phyloP scores from a whole-genome alignment of 139 green algal species.

The Dunaliella primolecta region DNA sequence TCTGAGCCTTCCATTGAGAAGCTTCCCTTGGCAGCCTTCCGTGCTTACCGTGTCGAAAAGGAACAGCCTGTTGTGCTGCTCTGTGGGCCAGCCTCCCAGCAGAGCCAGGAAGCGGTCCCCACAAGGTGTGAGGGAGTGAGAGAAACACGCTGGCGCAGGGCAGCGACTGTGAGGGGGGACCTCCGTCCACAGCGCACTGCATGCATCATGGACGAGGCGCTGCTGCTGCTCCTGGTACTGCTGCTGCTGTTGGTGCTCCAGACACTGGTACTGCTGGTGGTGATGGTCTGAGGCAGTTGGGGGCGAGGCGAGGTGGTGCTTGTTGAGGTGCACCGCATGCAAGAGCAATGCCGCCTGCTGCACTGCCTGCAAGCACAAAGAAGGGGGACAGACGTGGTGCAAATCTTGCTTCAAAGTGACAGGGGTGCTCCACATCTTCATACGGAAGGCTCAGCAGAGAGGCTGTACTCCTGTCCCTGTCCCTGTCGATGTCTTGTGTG shows the following conservation, averaged over 20 bases:
- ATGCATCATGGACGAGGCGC: not conserved
- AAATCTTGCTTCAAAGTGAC: too few species aligned
- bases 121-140: constrained; percentile 41
- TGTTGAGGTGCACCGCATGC: too few species aligned
- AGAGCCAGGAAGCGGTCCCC: constrained; percentile 30
- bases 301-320: too few species aligned
- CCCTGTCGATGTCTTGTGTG: too few species aligned
- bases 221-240: not conserved
- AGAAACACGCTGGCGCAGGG: constrained; percentile 47
- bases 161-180: not conserved
- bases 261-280: too few species aligned
- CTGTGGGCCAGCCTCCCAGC: constrained; percentile 44
- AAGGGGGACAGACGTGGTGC: too few species aligned
- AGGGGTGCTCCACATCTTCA: too few species aligned
- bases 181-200: not conserved
- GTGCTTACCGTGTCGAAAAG: constrained; percentile 29
- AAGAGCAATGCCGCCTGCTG: not conserved
- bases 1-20: too few species aligned
- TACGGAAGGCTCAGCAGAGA: too few species aligned
- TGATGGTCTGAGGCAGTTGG: too few species aligned
- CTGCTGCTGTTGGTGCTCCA: not conserved
- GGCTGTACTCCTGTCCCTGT: too few species aligned
- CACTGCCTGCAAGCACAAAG: not conserved
- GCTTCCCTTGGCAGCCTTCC: too few species aligned
- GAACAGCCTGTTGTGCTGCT: constrained; percentile 19